A percentile compares a stretch with the other conserved stretches of the same genome.
Conservation (phyloP, 148 eudicot genomes). For the Salicornia ramosissima region DNA sequence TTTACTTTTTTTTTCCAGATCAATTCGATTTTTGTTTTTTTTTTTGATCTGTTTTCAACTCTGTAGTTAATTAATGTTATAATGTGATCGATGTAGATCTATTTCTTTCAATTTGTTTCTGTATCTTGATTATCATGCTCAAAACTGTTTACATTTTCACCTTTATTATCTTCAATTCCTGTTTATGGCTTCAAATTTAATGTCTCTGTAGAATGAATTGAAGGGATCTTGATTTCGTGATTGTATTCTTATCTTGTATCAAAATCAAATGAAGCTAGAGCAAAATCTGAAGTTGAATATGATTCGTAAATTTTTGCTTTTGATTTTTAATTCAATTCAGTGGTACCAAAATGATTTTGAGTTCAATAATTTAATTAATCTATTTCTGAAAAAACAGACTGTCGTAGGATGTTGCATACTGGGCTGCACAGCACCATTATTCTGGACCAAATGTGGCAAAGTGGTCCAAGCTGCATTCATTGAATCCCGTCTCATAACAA, state of each 20-base stretch:
- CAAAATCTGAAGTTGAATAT: too few relatives aligned
- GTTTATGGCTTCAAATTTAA: neutral
- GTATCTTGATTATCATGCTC: neutral
- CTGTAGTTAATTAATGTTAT: neutral
- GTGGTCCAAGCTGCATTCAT: constrained; percentile 17
- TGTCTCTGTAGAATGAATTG: too few relatives aligned
- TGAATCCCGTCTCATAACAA: neutral
- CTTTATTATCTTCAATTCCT: neutral
- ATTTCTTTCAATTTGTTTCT: neutral
- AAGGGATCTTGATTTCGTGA: too few relatives aligned
- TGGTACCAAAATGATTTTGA: neutral
- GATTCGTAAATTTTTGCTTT: too few relatives aligned
- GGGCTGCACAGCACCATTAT: neutral
- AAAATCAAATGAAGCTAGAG: too few relatives aligned
- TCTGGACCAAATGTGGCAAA: constrained; percentile 4
- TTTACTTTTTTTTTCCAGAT: neutral
- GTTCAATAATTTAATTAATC: neutral
- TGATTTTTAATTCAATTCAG: too few relatives aligned
- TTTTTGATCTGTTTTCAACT: neutral
- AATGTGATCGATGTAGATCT: neutral
- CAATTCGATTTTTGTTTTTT: neutral
- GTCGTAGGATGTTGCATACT: constrained; percentile 4
- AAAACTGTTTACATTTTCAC: neutral
- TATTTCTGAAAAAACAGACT: constrained; percentile 2
- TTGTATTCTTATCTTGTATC: too few relatives aligned